A percentile compares a stretch with the other conserved stretches of the same genome.
Conservation (phyloP, 306 rosid genomes). For the Rubus idaeus region DNA sequence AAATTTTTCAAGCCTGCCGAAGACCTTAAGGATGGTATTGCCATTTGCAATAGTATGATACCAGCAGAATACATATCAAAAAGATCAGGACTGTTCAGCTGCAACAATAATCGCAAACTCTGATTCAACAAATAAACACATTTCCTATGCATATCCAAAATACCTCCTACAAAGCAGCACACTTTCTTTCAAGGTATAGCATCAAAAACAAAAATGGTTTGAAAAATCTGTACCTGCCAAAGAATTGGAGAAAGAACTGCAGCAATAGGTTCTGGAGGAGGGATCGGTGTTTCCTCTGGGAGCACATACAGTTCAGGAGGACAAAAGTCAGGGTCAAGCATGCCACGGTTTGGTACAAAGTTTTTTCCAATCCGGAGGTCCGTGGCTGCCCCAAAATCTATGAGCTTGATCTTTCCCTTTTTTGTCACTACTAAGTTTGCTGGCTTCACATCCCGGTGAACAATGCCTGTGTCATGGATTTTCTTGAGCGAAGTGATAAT, state of each 20-base stretch:
- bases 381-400: conserved; percentile 94
- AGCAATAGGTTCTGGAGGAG: conserved; percentile 93
- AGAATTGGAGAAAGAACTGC: conserved; percentile 83
- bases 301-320: conserved; percentile 89
- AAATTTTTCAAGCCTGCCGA: conserved; percentile 79
- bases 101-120: conserved; percentile 40
- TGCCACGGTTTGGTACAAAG: conserved; percentile 59
- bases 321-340: conserved; percentile 87
- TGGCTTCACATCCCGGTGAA: conserved; percentile 93
- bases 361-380: conserved; percentile 95
- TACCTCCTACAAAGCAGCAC: neutral
- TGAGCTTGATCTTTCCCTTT: conserved; percentile 78
- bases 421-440: conserved; percentile 86
- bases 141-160: neutral
- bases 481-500: conserved; percentile 78
- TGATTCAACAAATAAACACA: conserved; percentile 7
- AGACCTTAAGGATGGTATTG: conserved; percentile 78
- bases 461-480: conserved; percentile 89
- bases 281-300: conserved; percentile 93
- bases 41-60: conserved; percentile 90
- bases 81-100: conserved; percentile 95
- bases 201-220: neutral
- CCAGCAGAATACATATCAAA: conserved; percentile 98
- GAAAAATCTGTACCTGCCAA: conserved; percentile 71
- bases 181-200: neutral